Evolutionary conservation across 768 basidiomycete genomes (phyloP), one percentile per base, ranked within the genome.

Genomic region (Russula olivacea): DNA sequence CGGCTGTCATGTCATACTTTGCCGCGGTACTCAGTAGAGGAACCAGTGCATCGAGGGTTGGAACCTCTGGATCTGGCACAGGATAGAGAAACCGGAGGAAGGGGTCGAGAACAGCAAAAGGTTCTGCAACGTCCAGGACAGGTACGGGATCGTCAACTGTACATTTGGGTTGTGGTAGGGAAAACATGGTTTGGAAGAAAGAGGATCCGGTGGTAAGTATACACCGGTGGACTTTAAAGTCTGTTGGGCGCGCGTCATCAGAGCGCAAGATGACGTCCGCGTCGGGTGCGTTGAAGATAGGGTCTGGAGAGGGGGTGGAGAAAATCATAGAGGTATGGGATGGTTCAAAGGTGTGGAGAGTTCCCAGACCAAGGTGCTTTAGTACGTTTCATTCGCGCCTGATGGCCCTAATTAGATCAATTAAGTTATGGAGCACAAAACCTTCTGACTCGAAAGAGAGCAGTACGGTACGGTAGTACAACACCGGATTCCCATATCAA

Each of bases 151-250:
- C 69, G 45, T 73, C 66, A 40, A 49, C 36, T 25, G 70, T 68
- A 36, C 65, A 48, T n/a, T 63, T 54, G 10, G 78, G 74, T 65
- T 88, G 86, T 5, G 88, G 86, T 19, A 89, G 74, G 23, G 81
- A 72, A 69, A 90, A 85, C 84, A 89, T 83, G 59, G 85, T 81
- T 56, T 73, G 71, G 72, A 89, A 91, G 74, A 89, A 86, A 2
- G 83, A 78, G 6, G 88, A 89, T 1, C 85, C 84, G 5, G 78
- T 76, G 12, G 81, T 74, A 53, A 91, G 80, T 64, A 90, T 79
- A 71, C 79, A 81, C 63, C 78, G 77, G 72, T 88, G 88, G 36
- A 84, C 81, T 47, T 75, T 79, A 69, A 89, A 88, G 67, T 83
- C 78, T 55, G 25, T 72, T 65, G 54, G 75, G 64, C 43, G 68